These are phyloP conservation scores for Lepidium sativum DNA, from an alignment of 345 rosid species.

Conservation along the genomic window DNA sequence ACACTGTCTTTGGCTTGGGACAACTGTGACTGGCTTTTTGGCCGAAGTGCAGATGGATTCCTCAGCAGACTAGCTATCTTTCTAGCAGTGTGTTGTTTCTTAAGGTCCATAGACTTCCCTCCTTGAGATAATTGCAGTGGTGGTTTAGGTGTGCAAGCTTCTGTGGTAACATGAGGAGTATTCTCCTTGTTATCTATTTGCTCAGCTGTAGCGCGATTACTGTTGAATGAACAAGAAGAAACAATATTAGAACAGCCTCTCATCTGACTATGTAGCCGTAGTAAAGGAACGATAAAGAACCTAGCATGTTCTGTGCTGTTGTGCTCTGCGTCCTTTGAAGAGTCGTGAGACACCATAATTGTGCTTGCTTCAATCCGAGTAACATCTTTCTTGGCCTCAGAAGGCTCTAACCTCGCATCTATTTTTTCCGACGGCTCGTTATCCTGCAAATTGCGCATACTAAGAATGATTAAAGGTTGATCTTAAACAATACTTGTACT, in stretches of 20 bases:
- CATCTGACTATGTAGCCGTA: neutral
- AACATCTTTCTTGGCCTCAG: constrained; percentile 4
- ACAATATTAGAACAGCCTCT: constrained; percentile 7
- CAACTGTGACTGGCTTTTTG: constrained; percentile 35
- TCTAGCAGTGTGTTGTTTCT: constrained; percentile 59
- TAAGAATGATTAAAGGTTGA: neutral
- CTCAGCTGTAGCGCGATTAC: neutral
- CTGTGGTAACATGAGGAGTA: constrained; percentile 27
- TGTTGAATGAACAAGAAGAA: constrained; percentile 5
- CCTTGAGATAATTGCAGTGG: constrained; percentile 7
- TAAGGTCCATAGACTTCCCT: constrained; percentile 32
- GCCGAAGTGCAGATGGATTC: constrained; percentile 52
- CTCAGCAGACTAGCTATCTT: constrained; percentile 45
- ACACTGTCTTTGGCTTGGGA: constrained; percentile 38
- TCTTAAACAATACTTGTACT: neutral
- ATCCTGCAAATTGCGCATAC: constrained; percentile 4
- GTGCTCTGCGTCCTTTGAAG: neutral
- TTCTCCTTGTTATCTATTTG: constrained; percentile 31
- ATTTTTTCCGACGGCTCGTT: neutral
- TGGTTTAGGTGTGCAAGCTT: constrained; percentile 43
- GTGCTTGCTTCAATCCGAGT: neutral
- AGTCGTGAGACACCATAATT: neutral
- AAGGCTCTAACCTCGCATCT: neutral
- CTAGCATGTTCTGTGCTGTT: constrained; percentile 22
- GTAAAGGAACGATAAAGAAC: constrained; percentile 23